A percentile compares a stretch with the other conserved stretches of the same genome.
These are phyloP conservation scores for Phialophora verrucosa DNA, from an alignment of 2,329 filamentous ascomycete genomes.

Conservation along the genomic window DNA sequence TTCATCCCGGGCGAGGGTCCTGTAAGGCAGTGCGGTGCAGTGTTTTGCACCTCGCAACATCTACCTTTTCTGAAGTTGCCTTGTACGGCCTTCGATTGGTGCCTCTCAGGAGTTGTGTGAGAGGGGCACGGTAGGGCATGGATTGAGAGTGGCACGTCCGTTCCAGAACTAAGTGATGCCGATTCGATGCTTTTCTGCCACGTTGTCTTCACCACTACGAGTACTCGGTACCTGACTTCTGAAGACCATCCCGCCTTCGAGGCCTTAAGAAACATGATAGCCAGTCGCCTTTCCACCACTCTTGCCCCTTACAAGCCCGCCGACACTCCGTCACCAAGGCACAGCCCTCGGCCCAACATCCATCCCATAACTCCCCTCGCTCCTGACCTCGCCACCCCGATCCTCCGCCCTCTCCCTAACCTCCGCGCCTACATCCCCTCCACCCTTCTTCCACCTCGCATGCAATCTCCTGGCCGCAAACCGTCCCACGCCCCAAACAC, in stretches of 20 bases:
- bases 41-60: not conserved
- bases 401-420: conserved; percentile 31
- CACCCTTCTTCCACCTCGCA: conserved; percentile 32
- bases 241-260: not conserved
- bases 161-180: not conserved
- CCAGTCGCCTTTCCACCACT: no score
- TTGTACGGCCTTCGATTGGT: not conserved
- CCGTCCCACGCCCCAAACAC: conserved; percentile 37
- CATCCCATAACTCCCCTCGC: conserved; percentile 31
- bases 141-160: not conserved
- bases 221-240: no score
- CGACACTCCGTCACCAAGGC: conserved; percentile 28
- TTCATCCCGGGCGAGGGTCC: not conserved
- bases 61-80: not conserved
- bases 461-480: conserved; percentile 35
- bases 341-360: conserved; percentile 35
- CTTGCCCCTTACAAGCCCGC: not conserved
- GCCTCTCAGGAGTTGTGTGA: not conserved
- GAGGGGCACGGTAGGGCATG: not conserved
- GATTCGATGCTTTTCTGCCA: not conserved
- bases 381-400: conserved; percentile 21
- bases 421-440: conserved; percentile 34
- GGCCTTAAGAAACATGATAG: no score
- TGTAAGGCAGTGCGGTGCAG: not conserved
- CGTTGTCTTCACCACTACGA: not conserved